Conservation (phyloP, 2,329 filamentous ascomycete genomes). For the Zymoseptoria ardabiliae region DNA sequence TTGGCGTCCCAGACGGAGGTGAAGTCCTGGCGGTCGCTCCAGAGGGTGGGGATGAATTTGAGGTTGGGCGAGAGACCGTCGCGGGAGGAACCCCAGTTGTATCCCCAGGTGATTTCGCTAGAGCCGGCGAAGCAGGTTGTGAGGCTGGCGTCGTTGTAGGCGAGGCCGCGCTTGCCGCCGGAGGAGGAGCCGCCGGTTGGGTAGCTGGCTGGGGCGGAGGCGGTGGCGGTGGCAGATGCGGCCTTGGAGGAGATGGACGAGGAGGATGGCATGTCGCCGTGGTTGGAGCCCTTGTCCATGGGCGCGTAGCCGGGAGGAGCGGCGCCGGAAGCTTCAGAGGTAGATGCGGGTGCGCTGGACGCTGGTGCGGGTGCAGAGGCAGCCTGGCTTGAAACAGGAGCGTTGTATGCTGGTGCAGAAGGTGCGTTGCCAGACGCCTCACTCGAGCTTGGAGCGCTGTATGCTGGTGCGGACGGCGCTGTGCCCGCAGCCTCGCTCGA, state of each 20-base stretch:
- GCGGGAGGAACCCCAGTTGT: constrained; percentile 58
- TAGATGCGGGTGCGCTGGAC: constrained; percentile 2
- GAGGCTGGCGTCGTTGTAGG: constrained; percentile 55
- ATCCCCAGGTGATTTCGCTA: constrained; percentile 51
- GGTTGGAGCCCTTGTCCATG: constrained; percentile 4
- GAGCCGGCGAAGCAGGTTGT: constrained; percentile 44
- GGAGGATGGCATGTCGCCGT: not conserved
- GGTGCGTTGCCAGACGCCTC: constrained; percentile 2
- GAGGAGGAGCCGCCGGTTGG: constrained; percentile 14
- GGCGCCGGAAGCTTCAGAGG: constrained; percentile 1
- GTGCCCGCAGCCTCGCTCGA: constrained; percentile 5
- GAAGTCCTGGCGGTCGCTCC: constrained; percentile 39
- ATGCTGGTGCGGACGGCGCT: constrained; percentile 6
- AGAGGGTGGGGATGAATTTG: constrained; percentile 60
- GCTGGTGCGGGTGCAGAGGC: constrained; percentile 1
- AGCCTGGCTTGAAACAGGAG: constrained; percentile 7
- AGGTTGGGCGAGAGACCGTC: constrained; percentile 38
- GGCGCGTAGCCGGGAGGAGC: constrained; percentile 1
- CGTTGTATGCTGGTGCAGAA: constrained; percentile 9
- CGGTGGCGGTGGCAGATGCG: constrained; percentile 10
- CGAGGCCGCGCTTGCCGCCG: constrained; percentile 57
- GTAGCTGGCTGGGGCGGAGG: constrained; percentile 14
- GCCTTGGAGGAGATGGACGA: not conserved
- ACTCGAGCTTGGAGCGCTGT: constrained; percentile 5
- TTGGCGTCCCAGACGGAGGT: constrained; percentile 45